Evolutionary conservation across 306 rosid genomes (phyloP).

Genomic region (Vigna trinervia): DNA sequence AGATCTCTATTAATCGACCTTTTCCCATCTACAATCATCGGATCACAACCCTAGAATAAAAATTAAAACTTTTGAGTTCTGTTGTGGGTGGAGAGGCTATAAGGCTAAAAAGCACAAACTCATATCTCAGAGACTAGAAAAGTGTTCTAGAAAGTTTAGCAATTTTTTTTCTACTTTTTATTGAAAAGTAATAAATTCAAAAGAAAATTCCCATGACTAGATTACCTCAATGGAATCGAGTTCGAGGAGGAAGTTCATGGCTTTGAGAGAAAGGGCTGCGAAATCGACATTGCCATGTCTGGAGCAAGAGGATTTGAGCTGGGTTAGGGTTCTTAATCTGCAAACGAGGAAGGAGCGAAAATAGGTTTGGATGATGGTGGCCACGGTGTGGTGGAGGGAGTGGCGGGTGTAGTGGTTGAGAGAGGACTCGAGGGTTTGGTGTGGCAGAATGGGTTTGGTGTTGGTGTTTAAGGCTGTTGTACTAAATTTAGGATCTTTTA

Average conservation of each 20-base stretch:
- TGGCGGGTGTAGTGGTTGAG: constrained; percentile 44
- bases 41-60: constrained; percentile 61
- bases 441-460: too few species aligned
- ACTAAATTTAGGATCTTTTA: too few species aligned
- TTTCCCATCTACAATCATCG: constrained; percentile 72
- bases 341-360: constrained; percentile 87
- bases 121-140: background rate
- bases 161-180: too few species aligned
- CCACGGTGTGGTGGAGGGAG: constrained; percentile 73
- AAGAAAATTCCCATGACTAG: background rate
- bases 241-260: constrained; percentile 67
- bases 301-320: constrained; percentile 69
- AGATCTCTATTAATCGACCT: constrained; percentile 69
- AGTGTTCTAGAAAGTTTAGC: background rate
- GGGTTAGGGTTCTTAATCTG: constrained; percentile 78
- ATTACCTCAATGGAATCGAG: constrained; percentile 82
- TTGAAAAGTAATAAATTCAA: background rate
- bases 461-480: too few species aligned
- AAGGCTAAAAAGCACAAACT: too few species aligned
- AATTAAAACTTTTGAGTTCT: background rate
- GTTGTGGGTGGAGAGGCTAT: background rate
- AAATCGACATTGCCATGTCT: constrained; percentile 52
- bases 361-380: constrained; percentile 76
- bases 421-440: constrained; percentile 44
- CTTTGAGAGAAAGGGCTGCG: constrained; percentile 58